Base-by-base conservation (phyloP, 129 eudicot genomes). In the Centaurea solstitialis region DNA sequence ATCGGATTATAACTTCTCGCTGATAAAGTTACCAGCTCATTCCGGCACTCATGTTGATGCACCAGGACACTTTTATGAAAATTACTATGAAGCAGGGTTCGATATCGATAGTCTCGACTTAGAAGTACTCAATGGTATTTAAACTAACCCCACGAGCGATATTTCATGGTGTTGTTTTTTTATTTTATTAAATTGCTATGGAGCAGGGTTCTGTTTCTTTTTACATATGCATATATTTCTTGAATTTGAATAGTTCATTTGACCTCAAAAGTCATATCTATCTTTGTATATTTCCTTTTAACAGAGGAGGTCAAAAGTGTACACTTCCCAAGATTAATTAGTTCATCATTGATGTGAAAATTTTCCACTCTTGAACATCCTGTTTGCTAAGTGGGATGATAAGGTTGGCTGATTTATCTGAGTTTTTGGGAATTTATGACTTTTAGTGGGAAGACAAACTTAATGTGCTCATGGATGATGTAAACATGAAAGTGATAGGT, bases 21-120 rank as follows among this genome's bases (percentile, higher is more conserved):
- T 84, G 67, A 84, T 93, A 78, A 93, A 85, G 89, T 66, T 93
- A 5, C 90, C 89, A 24, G 88, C 88, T 83, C 98, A 93, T 82
- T 43, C 94, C 20, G 98, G 98, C 23, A 93, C 97, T 20, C 97
- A 93, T 88, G 98, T 93, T 10, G 98, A 93, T 91, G 98, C 98
- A 7, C 97, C 98, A 0, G 97, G 98, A 9, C 98, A 93, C 82
- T 66, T 88, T 79, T 85, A 53, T 83, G 94, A 92, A 21, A 73
- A 88, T 28, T 93, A 93, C 82, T 93, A 43, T 75, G 92, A 93
- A 80, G 90, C 82, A 65, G 98, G 98, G 33, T 93, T 72, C 79
- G 98, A 91, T 81, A 82, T 91, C 26, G 98, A 93, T 79, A 82
- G 91, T 81, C 94, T 93, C 37, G 97, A 93, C 83, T 88, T 93